Base-by-base conservation (phyloP, 2,329 filamentous ascomycete species). In the Fusarium sterilihyphosum region DNA sequence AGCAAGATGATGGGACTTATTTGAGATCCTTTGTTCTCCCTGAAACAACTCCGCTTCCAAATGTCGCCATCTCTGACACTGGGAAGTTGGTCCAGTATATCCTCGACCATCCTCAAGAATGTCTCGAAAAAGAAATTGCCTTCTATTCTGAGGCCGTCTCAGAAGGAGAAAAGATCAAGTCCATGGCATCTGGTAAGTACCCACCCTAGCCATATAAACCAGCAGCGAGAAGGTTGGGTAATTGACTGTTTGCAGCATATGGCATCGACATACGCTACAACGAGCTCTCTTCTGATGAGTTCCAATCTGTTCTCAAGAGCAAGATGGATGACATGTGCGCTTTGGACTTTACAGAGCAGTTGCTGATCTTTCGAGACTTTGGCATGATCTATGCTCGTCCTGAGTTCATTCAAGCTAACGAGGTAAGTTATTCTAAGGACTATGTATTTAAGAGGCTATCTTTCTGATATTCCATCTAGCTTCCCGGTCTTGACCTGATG, bases 371-470 rank as follows among this genome's bases (percentile, higher is more conserved):
- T 8, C 41, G 41, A 8, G 61, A 67, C 2, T 67, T 31, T 14
- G 49, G 64, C 14, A 67, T 67, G 64, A 58, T 66, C 0, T 67
- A 67, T 31, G 43, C 8, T 20, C 41, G 61, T 12, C 24, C 64
- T 2, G 37, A 59, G 9, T 66, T 66, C 14, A 6, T 67, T 6
- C 61, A 50, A 11, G 64, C 64, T 5, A 43, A 38, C 0, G 14
- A 58, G 50, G 64, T 65, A 24, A 43, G 41, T 1, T 12, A 22
- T 2, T 9, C 5, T 2, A 9, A n/a, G 5, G 8, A n/a, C 3
- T 6, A n/a, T 13, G 3, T 5, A 9, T n/a, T 0, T 12, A 0
- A 40, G 35, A 13, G 0, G 0, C 2, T 22, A 1, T 14, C 5
- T 22, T 18, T 40, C 33, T 60, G 10, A 60, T 14, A 1, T 3